Percentiles rank a stretch among this genome's conserved stretches.
These are phyloP conservation scores for Claviceps paspali DNA, from an alignment of 2,329 filamentous ascomycete species.

Conservation along the genomic window DNA sequence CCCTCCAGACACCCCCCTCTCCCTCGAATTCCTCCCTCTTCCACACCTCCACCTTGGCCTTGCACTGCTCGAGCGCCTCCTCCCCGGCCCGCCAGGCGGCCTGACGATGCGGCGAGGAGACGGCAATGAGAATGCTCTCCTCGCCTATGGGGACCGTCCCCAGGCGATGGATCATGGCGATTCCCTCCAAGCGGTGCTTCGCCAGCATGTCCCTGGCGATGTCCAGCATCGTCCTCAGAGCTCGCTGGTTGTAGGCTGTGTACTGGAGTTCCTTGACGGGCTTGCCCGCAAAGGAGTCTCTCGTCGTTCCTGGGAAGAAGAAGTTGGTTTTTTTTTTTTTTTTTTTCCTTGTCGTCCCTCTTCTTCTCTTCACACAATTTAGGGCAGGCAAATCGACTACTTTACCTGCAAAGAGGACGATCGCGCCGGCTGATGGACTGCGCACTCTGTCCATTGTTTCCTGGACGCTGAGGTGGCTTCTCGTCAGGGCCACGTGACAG, in stretches of 20 bases:
- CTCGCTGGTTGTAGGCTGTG: conserved; percentile 55
- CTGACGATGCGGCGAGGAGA: conserved; percentile 68
- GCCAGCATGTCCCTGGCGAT: conserved; percentile 43
- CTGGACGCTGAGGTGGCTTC: conserved; percentile 40
- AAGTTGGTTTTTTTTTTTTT: background rate
- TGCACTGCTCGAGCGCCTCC: conserved; percentile 76
- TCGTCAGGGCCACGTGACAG: conserved; percentile 56
- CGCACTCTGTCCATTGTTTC: conserved; percentile 51
- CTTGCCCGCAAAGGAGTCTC: conserved; percentile 56
- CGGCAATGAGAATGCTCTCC: conserved; percentile 81
- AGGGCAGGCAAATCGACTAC: no score
- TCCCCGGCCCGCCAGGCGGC: conserved; percentile 81
- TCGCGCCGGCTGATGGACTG: conserved; percentile 57
- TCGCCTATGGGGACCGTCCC: conserved; percentile 80
- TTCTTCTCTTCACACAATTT: background rate
- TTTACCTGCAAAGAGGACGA: conserved; percentile 60
- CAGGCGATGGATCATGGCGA: conserved; percentile 72
- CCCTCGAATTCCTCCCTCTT: conserved; percentile 79
- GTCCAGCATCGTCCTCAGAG: conserved; percentile 49
- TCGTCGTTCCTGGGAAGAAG: conserved; percentile 48
- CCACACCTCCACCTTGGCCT: conserved; percentile 85
- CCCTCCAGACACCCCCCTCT: conserved; percentile 70
- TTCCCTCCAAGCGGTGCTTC: conserved; percentile 52
- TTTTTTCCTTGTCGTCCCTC: background rate
- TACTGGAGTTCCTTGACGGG: conserved; percentile 64